Evolutionary conservation across 176 grass and related monocot species (phyloP).

Genomic region (Saccharum officinarum): DNA sequence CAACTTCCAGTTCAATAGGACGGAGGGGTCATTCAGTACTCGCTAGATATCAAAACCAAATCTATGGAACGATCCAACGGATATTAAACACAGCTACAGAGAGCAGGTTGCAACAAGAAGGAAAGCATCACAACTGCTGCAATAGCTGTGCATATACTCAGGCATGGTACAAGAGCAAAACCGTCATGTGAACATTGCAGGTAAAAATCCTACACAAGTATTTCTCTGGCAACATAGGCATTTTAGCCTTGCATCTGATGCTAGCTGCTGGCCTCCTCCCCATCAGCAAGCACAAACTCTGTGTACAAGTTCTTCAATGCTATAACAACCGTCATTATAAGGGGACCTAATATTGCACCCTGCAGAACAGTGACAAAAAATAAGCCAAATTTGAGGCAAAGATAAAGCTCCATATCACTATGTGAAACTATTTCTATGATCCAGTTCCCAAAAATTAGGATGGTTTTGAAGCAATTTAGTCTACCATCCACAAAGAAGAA

Average conservation of each 20-base stretch:
- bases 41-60: conserved; percentile 38
- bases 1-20: conserved; percentile 39
- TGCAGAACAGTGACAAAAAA: conserved; percentile 38
- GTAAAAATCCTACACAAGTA: conserved; percentile 27
- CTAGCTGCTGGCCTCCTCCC: conserved; percentile 54
- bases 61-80: conserved; percentile 20
- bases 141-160: conserved; percentile 38
- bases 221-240: conserved; percentile 22
- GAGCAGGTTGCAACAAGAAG: conserved; percentile 31
- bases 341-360: conserved; percentile 95
- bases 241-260: conserved; percentile 29
- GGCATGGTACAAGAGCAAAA: conserved; percentile 44
- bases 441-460: neutral
- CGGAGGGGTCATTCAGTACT: conserved; percentile 20
- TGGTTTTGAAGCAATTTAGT: conserved; percentile 5
- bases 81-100: conserved; percentile 9
- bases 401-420: neutral
- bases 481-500: neutral
- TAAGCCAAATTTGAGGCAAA: neutral
- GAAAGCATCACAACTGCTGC: conserved; percentile 39
- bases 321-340: conserved; percentile 90
- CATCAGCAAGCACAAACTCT: conserved; percentile 89
- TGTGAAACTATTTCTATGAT: neutral
- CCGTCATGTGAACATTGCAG: conserved; percentile 11
- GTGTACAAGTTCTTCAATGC: conserved; percentile 95